Evolutionary conservation across 257 asterid genomes (phyloP).

Genomic region (Lycium barbarum): DNA sequence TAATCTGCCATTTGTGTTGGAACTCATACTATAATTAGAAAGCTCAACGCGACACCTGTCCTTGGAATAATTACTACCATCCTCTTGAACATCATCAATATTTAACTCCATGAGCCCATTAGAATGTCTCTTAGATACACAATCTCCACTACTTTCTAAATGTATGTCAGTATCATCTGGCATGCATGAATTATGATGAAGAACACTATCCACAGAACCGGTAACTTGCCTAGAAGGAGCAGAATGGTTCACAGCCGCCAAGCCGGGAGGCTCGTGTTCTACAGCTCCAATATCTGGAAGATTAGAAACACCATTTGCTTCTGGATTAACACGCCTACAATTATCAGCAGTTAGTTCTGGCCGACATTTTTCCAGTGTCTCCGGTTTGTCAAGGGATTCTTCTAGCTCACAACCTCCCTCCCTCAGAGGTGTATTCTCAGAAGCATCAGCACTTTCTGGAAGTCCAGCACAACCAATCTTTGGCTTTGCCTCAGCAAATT

Average conservation of each 20-base stretch:
- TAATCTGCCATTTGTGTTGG: constrained; percentile 30
- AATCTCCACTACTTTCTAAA: constrained; percentile 38
- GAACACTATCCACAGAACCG: constrained; percentile 43
- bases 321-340: constrained; percentile 32
- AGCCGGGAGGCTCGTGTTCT: constrained; percentile 41
- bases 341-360: constrained; percentile 41
- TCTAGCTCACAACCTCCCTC: constrained; percentile 44
- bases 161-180: constrained; percentile 40
- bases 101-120: constrained; percentile 53
- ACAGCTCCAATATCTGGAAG: constrained; percentile 40
- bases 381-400: constrained; percentile 38
- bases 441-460: constrained; percentile 30
- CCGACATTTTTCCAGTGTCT: constrained; percentile 39
- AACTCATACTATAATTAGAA: constrained; percentile 34
- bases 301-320: constrained; percentile 31
- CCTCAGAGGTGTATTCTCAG: constrained; percentile 42
- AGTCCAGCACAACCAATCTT: constrained; percentile 35
- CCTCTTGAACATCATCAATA: constrained; percentile 38
- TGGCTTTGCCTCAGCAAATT: constrained; percentile 47
- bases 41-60: constrained; percentile 37
- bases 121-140: constrained; percentile 41
- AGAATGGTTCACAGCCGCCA: constrained; percentile 34
- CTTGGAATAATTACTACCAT: constrained; percentile 36
- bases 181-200: constrained; percentile 36
- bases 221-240: constrained; percentile 27